phyloP scores from a whole-genome alignment of 306 rosid genomes.

The Cicer arietinum region DNA sequence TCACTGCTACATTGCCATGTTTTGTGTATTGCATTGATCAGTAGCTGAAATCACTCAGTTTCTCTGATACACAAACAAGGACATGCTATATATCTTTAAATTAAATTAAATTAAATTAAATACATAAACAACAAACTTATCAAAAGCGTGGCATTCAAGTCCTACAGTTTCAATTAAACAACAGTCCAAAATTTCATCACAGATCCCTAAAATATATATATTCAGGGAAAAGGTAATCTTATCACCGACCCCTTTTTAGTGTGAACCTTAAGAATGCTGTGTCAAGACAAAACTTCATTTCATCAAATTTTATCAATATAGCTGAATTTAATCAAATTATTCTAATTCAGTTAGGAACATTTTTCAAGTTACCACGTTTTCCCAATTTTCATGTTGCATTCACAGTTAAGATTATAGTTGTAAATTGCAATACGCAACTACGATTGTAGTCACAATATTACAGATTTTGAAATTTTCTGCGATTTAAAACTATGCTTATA shows the following conservation, averaged over 20 bases:
- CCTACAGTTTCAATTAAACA: constrained; percentile 28
- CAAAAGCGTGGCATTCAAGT: constrained; percentile 49
- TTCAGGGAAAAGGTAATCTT: constrained; percentile 15
- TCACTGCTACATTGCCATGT: constrained; percentile 40
- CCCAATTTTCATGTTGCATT: not conserved
- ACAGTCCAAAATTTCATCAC: constrained; percentile 45
- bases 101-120: constrained; percentile 12
- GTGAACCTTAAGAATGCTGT: constrained; percentile 25
- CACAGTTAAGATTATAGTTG: too few species aligned
- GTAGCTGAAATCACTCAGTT: constrained; percentile 45
- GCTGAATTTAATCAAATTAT: not conserved
- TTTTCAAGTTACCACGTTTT: not conserved
- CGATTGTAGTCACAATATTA: too few species aligned
- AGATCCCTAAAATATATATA: constrained; percentile 49
- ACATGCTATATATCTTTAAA: constrained; percentile 39
- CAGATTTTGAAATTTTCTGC: too few species aligned
- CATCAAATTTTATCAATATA: constrained; percentile 17
- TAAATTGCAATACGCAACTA: too few species aligned
- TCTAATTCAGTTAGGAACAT: constrained; percentile 13
- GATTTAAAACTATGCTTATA: too few species aligned
- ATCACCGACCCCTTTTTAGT: constrained; percentile 21
- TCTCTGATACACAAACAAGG: constrained; percentile 35
- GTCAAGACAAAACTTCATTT: not conserved
- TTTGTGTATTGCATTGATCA: constrained; percentile 49
- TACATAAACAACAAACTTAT: constrained; percentile 50